Percentiles rank a stretch among this genome's conserved stretches.
These are phyloP conservation scores for Rhodotorula mucilaginosa DNA, from an alignment of 1,284 basidiomycete genomes.

Conservation along the genomic window DNA sequence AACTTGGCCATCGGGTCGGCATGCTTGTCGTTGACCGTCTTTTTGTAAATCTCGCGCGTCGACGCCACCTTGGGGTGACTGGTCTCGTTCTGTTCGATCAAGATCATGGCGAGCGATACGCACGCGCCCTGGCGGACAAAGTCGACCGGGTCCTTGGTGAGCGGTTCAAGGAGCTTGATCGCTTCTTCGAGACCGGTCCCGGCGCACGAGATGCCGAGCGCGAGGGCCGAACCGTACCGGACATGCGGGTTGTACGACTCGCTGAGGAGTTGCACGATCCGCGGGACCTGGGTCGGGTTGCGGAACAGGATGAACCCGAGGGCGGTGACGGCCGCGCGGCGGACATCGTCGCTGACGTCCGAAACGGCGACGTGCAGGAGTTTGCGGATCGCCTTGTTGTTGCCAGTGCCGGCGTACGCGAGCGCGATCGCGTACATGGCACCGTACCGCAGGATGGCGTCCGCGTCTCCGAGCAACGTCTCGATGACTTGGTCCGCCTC, in stretches of 20 bases:
- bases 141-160: slow-evolving; percentile 94
- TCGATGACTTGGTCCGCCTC: slow-evolving; percentile 77
- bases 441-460: slow-evolving; percentile 90
- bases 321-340: slow-evolving; percentile 87
- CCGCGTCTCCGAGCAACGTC: slow-evolving; percentile 77
- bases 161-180: slow-evolving; percentile 88
- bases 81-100: slow-evolving; percentile 90
- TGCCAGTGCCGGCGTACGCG: slow-evolving; percentile 89
- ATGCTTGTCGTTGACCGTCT: slow-evolving; percentile 89
- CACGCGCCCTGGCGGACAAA: slow-evolving; percentile 97
- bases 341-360: slow-evolving; percentile 92
- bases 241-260: slow-evolving; percentile 99
- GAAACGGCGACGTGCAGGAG: slow-evolving; percentile 92
- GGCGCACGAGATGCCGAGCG: slow-evolving; percentile 90
- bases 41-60: slow-evolving; percentile 76
- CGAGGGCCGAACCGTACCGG: slow-evolving; percentile 88
- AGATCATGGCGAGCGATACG: slow-evolving; percentile 88
- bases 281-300: slow-evolving; percentile 86
- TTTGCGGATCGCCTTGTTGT: slow-evolving; percentile 85
- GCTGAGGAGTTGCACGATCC: slow-evolving; percentile 88
- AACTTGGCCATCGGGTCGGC: slow-evolving; percentile 97
- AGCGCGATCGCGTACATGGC: slow-evolving; percentile 92
- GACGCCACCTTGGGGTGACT: slow-evolving; percentile 75
- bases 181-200: slow-evolving; percentile 92
- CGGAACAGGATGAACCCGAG: slow-evolving; percentile 94